Conservation (phyloP, 805 yeast genomes). For the Metschnikowia peoriensis region DNA sequence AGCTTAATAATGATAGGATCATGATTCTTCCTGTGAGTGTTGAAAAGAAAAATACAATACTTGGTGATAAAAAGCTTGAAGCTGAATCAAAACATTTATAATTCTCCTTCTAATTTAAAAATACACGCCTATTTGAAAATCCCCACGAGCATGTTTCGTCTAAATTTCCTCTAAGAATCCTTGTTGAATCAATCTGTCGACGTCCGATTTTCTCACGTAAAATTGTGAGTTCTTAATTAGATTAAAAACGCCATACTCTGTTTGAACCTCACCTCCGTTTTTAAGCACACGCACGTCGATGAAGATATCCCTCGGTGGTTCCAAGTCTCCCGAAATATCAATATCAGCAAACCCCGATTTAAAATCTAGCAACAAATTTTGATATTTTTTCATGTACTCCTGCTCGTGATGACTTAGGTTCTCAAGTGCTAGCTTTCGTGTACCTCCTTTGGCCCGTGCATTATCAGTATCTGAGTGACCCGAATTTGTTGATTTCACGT, state of each 20-base stretch:
- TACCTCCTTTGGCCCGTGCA: constrained; percentile 1
- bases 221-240: constrained; percentile 91
- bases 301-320: constrained; percentile 88
- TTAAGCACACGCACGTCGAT: constrained; percentile 90
- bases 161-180: constrained; percentile 81
- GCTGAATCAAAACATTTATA: constrained; percentile 37
- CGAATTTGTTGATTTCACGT: neutral
- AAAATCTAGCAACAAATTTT: constrained; percentile 67
- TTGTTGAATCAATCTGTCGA: constrained; percentile 89
- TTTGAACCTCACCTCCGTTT: constrained; percentile 96
- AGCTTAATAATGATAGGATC: constrained; percentile 41
- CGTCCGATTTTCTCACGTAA: constrained; percentile 91
- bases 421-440: constrained; percentile 31
- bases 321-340: constrained; percentile 84
- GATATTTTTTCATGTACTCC: constrained; percentile 70
- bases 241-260: constrained; percentile 95
- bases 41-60: constrained; percentile 67
- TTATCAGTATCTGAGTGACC: constrained; percentile 1
- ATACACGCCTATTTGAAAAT: neutral
- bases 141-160: neutral
- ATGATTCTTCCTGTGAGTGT: constrained; percentile 66
- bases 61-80: constrained; percentile 57
- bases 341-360: constrained; percentile 79
- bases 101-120: neutral
- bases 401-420: constrained; percentile 75